A percentile compares a stretch with the other conserved stretches of the same genome.
phyloP scores from a whole-genome alignment of 345 rosid genomes.

The Rubroshorea leprosula region DNA sequence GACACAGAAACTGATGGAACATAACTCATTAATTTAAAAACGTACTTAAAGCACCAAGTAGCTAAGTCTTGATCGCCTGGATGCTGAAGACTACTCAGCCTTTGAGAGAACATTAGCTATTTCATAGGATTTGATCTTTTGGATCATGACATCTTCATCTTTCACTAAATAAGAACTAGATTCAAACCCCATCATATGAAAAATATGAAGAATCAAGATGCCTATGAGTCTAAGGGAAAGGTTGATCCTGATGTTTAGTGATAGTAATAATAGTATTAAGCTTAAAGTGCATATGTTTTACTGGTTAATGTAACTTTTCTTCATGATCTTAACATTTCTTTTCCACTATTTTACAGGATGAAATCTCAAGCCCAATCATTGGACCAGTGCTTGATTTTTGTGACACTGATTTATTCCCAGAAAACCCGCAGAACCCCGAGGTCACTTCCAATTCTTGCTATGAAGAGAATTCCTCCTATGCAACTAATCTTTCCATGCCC shows the following conservation, averaged over 20 bases:
- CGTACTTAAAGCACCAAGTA: neutral
- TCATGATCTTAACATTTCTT: neutral
- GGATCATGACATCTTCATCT: neutral
- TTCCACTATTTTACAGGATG: constrained; percentile 49
- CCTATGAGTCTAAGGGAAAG: neutral
- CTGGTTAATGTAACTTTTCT: neutral
- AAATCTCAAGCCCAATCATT: constrained; percentile 63
- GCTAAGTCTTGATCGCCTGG: neutral
- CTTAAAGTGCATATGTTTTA: too few relatives aligned
- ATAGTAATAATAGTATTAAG: neutral
- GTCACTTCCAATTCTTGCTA: constrained; percentile 54
- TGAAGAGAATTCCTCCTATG: constrained; percentile 46
- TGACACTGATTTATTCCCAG: constrained; percentile 57
- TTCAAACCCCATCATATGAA: neutral
- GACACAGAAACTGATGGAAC: too few relatives aligned
- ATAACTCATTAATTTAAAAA: too few relatives aligned
- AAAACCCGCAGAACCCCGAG: constrained; percentile 61
- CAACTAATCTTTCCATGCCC: constrained; percentile 27
- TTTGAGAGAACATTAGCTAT: neutral
- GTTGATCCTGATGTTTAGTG: neutral
- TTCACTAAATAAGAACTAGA: neutral
- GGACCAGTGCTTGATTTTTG: constrained; percentile 60
- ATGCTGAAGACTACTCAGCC: neutral
- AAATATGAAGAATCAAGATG: neutral
- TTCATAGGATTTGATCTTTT: too few relatives aligned